Evolutionary conservation across 2,329 filamentous ascomycete genomes (phyloP).

Genomic region (Lachnellula willkommii): DNA sequence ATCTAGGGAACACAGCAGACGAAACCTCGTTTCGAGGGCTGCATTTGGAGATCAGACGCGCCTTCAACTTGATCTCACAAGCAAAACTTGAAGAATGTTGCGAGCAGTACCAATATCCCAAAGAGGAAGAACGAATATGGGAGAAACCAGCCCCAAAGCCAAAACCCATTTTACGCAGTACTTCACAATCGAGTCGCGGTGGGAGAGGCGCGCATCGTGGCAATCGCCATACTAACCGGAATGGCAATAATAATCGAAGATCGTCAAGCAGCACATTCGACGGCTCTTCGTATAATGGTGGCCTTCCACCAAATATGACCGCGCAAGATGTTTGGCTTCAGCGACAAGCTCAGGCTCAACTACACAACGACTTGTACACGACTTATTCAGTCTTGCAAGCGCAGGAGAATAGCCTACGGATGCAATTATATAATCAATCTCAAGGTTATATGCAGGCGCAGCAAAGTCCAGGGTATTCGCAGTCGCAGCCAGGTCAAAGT

Average conservation of each 20-base stretch:
- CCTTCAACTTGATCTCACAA: conserved; percentile 75
- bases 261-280: conserved; percentile 31
- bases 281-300: conserved; percentile 20
- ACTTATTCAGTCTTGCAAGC: conserved; percentile 36
- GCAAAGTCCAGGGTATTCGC: conserved; percentile 37
- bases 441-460: conserved; percentile 39
- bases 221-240: conserved; percentile 25
- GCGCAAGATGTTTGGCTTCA: conserved; percentile 31
- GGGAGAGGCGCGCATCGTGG: conserved; percentile 25
- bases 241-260: conserved; percentile 27
- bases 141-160: conserved; percentile 51
- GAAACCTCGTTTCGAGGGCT: conserved; percentile 90
- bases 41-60: conserved; percentile 81
- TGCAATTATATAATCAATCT: conserved; percentile 44
- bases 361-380: conserved; percentile 34
- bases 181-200: conserved; percentile 48
- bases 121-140: conserved; percentile 58
- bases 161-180: conserved; percentile 49
- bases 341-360: conserved; percentile 30
- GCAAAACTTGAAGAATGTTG: conserved; percentile 79
- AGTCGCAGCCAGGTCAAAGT: conserved; percentile 33
- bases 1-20: conserved; percentile 93
- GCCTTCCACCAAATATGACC: conserved; percentile 20
- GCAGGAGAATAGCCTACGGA: conserved; percentile 42
- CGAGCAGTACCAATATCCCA: conserved; percentile 81